Percentiles rank a stretch among this genome's conserved stretches.
Evolutionary conservation across 129 eudicot genomes (phyloP).

Genomic region (Tanacetum coccineum): DNA sequence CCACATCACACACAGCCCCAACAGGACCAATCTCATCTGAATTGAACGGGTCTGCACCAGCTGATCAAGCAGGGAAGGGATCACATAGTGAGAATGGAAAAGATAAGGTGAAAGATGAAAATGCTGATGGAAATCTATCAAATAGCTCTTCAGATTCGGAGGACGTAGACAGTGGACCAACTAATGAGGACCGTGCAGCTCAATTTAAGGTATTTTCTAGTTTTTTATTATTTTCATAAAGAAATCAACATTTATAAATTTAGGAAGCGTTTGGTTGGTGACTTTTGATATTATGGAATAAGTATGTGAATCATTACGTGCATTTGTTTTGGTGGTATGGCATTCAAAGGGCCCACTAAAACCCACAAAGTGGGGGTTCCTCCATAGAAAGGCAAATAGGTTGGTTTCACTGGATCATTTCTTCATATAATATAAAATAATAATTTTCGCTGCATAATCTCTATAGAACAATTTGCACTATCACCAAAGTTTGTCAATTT

Average conservation of each 20-base stretch:
- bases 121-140: conserved; percentile 62
- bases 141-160: conserved; percentile 95
- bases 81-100: conserved; percentile 61
- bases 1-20: conserved; percentile 41
- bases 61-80: conserved; percentile 46
- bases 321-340: too few relatives aligned
- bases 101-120: conserved; percentile 65
- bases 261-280: too few relatives aligned
- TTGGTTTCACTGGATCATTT: too few relatives aligned
- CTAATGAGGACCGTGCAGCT: conserved; percentile 74
- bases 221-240: conserved; percentile 2
- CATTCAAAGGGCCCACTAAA: too few relatives aligned
- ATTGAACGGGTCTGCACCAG: conserved; percentile 58
- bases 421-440: too few relatives aligned
- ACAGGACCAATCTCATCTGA: conserved; percentile 42
- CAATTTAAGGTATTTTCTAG: conserved; percentile 71
- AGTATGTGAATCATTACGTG: too few relatives aligned
- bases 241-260: neutral
- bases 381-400: too few relatives aligned
- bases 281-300: too few relatives aligned
- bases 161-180: conserved; percentile 80
- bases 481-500: too few relatives aligned
- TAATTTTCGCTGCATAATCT: too few relatives aligned
- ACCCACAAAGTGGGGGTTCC: too few relatives aligned
- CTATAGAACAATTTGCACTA: too few relatives aligned